These are phyloP conservation scores for Monilinia polystroma DNA, from an alignment of 2,329 filamentous ascomycete species.

Conservation along the genomic window DNA sequence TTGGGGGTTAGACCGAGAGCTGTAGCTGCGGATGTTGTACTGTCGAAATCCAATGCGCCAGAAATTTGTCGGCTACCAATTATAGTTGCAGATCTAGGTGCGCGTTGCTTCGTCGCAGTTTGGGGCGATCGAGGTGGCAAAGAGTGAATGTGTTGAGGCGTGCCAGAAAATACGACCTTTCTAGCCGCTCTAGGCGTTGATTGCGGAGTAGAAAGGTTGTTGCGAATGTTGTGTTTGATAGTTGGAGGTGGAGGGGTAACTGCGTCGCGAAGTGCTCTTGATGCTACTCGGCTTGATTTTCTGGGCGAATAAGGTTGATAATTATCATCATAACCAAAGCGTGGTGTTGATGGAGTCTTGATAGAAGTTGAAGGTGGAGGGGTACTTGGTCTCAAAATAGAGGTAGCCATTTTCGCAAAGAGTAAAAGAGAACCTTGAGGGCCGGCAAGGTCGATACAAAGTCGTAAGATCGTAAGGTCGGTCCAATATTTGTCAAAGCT, in stretches of 20 bases:
- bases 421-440: constrained; percentile 17
- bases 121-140: constrained; percentile 34
- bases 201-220: constrained; percentile 34
- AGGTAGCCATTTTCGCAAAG: constrained; percentile 35
- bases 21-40: constrained; percentile 45
- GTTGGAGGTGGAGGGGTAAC: constrained; percentile 54
- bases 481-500: background rate
- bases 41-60: constrained; percentile 47
- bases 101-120: constrained; percentile 35
- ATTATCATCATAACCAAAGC: constrained; percentile 63
- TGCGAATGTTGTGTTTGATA: constrained; percentile 42
- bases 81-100: constrained; percentile 39
- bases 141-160: constrained; percentile 26
- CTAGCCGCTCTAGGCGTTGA: constrained; percentile 27
- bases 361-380: constrained; percentile 59
- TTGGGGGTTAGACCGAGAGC: constrained; percentile 33
- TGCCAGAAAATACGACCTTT: constrained; percentile 29
- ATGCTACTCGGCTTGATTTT: constrained; percentile 65
- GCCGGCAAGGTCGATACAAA: background rate
- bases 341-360: constrained; percentile 67
- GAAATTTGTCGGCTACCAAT: constrained; percentile 51
- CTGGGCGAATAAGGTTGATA: constrained; percentile 73
- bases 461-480: background rate
- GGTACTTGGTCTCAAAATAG: constrained; percentile 47
- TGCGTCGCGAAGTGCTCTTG: constrained; percentile 48